Evolutionary conservation across 2,329 filamentous ascomycete species (phyloP).

Genomic region (Colletotrichum sp.): DNA sequence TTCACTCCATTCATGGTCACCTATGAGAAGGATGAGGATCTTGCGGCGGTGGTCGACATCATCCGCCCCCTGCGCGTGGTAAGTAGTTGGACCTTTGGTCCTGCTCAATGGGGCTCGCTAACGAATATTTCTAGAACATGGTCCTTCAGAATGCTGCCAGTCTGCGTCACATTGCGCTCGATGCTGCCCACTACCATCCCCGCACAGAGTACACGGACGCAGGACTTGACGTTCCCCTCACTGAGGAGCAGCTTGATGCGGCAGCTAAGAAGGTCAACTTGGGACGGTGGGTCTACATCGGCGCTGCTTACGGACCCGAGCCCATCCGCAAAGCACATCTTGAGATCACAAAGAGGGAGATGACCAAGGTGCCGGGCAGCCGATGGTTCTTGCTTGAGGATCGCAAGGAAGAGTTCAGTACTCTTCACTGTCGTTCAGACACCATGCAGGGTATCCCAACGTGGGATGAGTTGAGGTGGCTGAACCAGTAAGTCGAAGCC

Average conservation of each 20-base stretch:
- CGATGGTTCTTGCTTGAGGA: conserved; percentile 20
- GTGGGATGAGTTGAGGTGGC: conserved; percentile 43
- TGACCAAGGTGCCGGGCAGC: conserved; percentile 10
- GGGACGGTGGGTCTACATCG: conserved; percentile 53
- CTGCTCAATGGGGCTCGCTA: not conserved
- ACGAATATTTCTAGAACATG: conserved; percentile 10
- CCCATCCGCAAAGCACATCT: conserved; percentile 27
- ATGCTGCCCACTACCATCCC: conserved; percentile 42
- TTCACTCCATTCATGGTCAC: conserved; percentile 45
- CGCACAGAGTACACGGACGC: conserved; percentile 28
- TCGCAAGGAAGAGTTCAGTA: conserved; percentile 28
- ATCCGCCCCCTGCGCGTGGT: conserved; percentile 34
- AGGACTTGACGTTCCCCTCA: conserved; percentile 30
- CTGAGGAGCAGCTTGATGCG: conserved; percentile 41
- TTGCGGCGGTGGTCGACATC: conserved; percentile 38
- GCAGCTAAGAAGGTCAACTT: conserved; percentile 43
- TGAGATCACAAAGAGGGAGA: conserved; percentile 4
- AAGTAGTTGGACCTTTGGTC: not conserved
- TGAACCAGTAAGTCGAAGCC: conserved; percentile 26
- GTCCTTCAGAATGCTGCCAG: conserved; percentile 52
- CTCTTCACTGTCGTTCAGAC: conserved; percentile 28
- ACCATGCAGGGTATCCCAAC: conserved; percentile 35
- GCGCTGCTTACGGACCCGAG: conserved; percentile 38
- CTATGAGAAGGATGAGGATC: conserved; percentile 39
- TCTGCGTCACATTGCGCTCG: conserved; percentile 46